Percentiles rank a stretch among this genome's conserved stretches.
phyloP scores from a whole-genome alignment of 257 asterid species.

The Gardenia jasminoides region DNA sequence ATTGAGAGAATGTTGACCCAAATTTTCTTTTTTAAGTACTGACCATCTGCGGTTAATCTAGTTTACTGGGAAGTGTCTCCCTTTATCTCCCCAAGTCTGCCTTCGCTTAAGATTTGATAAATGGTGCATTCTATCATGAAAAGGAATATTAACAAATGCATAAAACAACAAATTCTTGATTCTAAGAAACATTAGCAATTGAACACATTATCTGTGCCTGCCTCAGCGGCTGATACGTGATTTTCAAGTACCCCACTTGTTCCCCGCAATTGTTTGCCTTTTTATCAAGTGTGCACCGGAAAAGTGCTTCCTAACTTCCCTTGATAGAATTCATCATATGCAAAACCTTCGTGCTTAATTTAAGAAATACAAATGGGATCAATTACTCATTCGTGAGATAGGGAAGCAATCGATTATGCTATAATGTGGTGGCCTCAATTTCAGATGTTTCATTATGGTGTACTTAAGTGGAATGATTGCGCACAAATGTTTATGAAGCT shows the following conservation, averaged over 20 bases:
- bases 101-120: not conserved
- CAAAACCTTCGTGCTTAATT: not conserved
- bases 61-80: not conserved
- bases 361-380: not conserved
- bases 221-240: constrained; percentile 23
- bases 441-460: constrained; percentile 10
- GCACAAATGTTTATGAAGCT: not conserved
- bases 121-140: not conserved
- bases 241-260: constrained; percentile 35
- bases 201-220: not conserved
- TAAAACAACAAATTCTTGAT: not conserved
- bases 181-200: not conserved
- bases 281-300: constrained; percentile 21
- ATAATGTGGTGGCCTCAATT: not conserved
- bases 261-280: constrained; percentile 26
- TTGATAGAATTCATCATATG: not conserved
- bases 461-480: constrained; percentile 17
- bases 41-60: not conserved
- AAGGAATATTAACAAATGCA: not conserved
- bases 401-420: constrained; percentile 9
- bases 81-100: not conserved
- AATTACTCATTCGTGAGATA: not conserved
- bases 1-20: too few species aligned
- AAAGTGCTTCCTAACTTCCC: constrained; percentile 24
- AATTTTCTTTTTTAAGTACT: not conserved